phyloP scores from a whole-genome alignment of 2,329 filamentous ascomycete genomes.

The Pseudopithomyces maydicus region DNA sequence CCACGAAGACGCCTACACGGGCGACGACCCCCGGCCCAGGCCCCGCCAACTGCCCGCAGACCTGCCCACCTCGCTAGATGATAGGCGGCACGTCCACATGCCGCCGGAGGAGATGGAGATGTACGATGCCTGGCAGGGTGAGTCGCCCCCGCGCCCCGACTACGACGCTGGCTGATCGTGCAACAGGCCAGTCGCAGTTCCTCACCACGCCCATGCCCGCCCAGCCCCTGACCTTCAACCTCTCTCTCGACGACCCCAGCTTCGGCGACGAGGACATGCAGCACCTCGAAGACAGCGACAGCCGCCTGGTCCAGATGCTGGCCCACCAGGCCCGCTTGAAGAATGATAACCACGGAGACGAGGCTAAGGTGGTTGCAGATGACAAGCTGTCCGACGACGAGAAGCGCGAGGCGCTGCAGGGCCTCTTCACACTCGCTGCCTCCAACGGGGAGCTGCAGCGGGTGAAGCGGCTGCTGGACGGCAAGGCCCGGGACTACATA shows the following conservation, averaged over 20 bases:
- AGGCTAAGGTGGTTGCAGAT: constrained; percentile 77
- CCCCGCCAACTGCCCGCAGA: constrained; percentile 72
- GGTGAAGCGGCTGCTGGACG: constrained; percentile 75
- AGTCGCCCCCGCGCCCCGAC: constrained; percentile 39
- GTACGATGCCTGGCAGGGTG: constrained; percentile 98
- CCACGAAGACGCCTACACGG: constrained; percentile 41
- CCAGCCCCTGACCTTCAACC: constrained; percentile 83
- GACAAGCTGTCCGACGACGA: constrained; percentile 74
- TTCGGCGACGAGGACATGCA: constrained; percentile 70
- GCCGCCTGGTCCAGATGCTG: constrained; percentile 91
- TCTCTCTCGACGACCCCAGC: constrained; percentile 78
- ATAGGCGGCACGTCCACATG: constrained; percentile 73
- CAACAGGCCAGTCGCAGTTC: constrained; percentile 89
- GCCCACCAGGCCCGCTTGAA: constrained; percentile 89
- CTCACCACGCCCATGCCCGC: constrained; percentile 84
- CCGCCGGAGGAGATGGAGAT: constrained; percentile 87
- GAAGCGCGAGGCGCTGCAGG: constrained; percentile 83
- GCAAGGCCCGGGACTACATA: constrained; percentile 74
- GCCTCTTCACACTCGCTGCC: constrained; percentile 89
- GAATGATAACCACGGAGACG: constrained; percentile 70
- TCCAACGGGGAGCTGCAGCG: constrained; percentile 92
- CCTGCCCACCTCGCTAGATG: constrained; percentile 88
- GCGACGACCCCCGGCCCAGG: constrained; percentile 31
- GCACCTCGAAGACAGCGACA: constrained; percentile 75
- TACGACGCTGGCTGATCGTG: constrained; percentile 13